A percentile compares a stretch with the other conserved stretches of the same genome.
Evolutionary conservation across 495 filamentous ascomycete species (phyloP).

Genomic region (Tuber microsphaerosporum): DNA sequence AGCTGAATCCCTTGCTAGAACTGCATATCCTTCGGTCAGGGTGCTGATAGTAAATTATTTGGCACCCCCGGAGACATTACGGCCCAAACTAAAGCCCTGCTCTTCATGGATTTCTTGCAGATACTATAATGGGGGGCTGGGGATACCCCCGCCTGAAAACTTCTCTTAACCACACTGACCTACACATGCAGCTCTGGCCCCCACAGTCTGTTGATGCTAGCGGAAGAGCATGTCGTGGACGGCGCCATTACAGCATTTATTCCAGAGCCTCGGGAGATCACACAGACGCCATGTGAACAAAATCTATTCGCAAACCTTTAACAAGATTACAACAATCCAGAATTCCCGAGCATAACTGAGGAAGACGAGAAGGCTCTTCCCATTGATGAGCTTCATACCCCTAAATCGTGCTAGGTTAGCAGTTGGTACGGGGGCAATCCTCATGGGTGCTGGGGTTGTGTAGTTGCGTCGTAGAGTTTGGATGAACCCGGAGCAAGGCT

Average conservation of each 20-base stretch:
- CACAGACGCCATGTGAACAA: not conserved
- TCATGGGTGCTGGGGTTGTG: no score
- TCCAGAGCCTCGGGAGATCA: not conserved
- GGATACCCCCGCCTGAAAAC: not conserved
- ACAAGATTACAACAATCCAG: not conserved
- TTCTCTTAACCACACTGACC: not conserved
- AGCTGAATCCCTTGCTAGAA: not conserved
- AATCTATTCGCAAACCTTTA: not conserved
- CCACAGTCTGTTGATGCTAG: not conserved
- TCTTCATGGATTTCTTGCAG: not conserved
- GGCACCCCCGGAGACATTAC: not conserved
- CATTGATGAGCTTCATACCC: not conserved
- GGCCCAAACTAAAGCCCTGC: not conserved
- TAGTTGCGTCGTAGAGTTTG: no score
- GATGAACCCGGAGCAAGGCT: no score
- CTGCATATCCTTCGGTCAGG: not conserved
- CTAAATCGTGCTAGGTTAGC: not conserved
- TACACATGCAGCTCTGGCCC: not conserved
- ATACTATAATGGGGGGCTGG: not conserved
- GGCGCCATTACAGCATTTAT: not conserved
- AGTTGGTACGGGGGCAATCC: no score
- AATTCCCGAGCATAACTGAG: not conserved
- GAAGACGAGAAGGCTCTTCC: not conserved
- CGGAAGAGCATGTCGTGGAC: not conserved
- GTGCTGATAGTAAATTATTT: not conserved